phyloP scores from a whole-genome alignment of 306 rosid genomes.

The Oemleria cerasiformis region DNA sequence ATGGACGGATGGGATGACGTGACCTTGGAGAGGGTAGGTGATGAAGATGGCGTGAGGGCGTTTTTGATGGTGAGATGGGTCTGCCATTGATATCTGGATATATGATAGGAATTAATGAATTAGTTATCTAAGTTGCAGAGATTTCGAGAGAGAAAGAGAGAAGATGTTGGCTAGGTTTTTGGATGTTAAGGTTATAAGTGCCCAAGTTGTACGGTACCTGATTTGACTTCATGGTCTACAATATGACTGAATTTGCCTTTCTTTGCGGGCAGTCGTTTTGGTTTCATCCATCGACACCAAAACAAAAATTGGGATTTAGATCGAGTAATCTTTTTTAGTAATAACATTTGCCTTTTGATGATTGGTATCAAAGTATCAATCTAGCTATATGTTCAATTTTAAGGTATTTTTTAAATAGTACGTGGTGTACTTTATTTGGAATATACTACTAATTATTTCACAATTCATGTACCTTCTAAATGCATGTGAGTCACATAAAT shows the following conservation, averaged over 20 bases:
- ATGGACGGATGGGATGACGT: constrained; percentile 52
- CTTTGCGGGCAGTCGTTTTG: constrained; percentile 8
- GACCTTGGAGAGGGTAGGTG: constrained; percentile 65
- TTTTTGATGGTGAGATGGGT: neutral
- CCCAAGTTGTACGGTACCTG: constrained; percentile 6
- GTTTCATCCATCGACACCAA: neutral
- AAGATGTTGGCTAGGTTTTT: neutral
- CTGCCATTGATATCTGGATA: constrained; percentile 5
- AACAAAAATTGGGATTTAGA: no score
- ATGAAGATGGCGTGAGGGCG: constrained; percentile 53
- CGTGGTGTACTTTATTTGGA: no score
- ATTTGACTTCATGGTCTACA: neutral
- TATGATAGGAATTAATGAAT: neutral
- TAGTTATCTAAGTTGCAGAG: neutral
- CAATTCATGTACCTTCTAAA: no score
- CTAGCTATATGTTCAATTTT: no score
- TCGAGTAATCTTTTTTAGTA: no score
- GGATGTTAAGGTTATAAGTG: neutral
- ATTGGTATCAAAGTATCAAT: no score
- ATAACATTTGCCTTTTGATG: no score
- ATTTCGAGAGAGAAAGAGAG: neutral
- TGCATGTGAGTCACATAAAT: no score
- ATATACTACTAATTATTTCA: no score
- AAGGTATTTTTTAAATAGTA: no score
- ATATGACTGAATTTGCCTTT: constrained; percentile 15